These are phyloP conservation scores for Quercus glauca DNA, from an alignment of 306 rosid species.

Conservation along the genomic window DNA sequence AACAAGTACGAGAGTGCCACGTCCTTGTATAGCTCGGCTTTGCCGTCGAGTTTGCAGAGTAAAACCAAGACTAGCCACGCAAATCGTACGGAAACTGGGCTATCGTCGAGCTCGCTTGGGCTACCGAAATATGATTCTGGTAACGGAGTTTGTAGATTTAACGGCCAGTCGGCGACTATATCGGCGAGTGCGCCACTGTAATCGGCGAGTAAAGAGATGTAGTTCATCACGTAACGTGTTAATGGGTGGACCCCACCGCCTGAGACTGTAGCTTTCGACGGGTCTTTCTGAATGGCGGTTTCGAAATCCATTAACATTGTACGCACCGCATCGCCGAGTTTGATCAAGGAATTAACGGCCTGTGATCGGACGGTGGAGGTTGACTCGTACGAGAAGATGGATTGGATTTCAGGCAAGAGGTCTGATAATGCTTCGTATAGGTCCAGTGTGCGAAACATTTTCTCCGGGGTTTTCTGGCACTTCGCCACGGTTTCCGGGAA, in stretches of 20 bases:
- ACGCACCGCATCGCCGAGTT: slow-evolving; percentile 36
- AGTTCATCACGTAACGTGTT: slow-evolving; percentile 93
- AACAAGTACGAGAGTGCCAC: slow-evolving; percentile 75
- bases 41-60: slow-evolving; percentile 83
- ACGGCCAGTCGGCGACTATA: slow-evolving; percentile 59
- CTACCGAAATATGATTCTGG: slow-evolving; percentile 64
- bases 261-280: slow-evolving; percentile 53
- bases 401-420: slow-evolving; percentile 51
- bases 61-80: slow-evolving; percentile 72
- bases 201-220: slow-evolving; percentile 57
- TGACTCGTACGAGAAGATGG: slow-evolving; percentile 66
- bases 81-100: slow-evolving; percentile 31
- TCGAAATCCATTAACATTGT: background rate
- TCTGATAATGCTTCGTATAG: slow-evolving; percentile 63
- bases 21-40: slow-evolving; percentile 62
- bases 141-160: slow-evolving; percentile 32
- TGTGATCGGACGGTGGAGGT: slow-evolving; percentile 41
- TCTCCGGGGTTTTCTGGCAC: slow-evolving; percentile 73
- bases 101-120: background rate
- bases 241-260: slow-evolving; percentile 83
- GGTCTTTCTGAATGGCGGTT: slow-evolving; percentile 49
- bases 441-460: slow-evolving; percentile 59
- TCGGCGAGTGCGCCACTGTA: slow-evolving; percentile 49
- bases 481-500: slow-evolving; percentile 80
- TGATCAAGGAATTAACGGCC: slow-evolving; percentile 38